Base-by-base conservation (phyloP, 2,329 filamentous ascomycete genomes). In the Aspergillus glaucus region DNA sequence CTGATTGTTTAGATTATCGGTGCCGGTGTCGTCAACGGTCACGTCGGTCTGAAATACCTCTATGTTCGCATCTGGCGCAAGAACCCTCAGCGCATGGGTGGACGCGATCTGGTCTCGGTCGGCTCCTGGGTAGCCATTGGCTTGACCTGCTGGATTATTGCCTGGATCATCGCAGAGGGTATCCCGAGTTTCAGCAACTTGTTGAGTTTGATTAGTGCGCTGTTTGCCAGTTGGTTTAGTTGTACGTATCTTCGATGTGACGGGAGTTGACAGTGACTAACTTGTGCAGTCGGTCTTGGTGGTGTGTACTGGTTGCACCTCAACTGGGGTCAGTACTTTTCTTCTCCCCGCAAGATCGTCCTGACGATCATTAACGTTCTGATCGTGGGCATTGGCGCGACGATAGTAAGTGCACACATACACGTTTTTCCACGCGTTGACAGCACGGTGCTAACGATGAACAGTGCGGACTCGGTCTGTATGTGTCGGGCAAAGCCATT, bases 131-230 rank as follows among this genome's bases (percentile, higher is more conserved):
- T 80, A 10, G 73, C 53, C 2, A 78, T 88, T 41, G 76, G 78
- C 1, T 61, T 75, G 0, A 64, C 59, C 8, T 67, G 79, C 39
- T 87, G 83, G 80, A 58, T 79, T 3, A 58, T 85, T 14, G 80
- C 82, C 2, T 85, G 81, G 73, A 65, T 87, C 48, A 82, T 88
- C 48, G 83, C 84, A 9, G 80, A 85, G 64, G 80, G 80, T 0
- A 82, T 88, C 6, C 85, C 85, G 1, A 78, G 81, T 41, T 88
- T 88, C 70, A 80, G 79, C 58, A 75, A 82, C 45, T 68, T 88
- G 10, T 69, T 88, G 24, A 80, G 79, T 7, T 67, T 88, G 34
- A 79, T 87, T 53, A 74, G 71, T 39, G 75, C 82, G 2, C 64
- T 85, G 2, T 85, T 85, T 52, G 79, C 78, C 34, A 80, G 75